A percentile compares a stretch with the other conserved stretches of the same genome.
Conservation (phyloP, 1,284 basidiomycete species). For the Cryptococcus sp. region DNA sequence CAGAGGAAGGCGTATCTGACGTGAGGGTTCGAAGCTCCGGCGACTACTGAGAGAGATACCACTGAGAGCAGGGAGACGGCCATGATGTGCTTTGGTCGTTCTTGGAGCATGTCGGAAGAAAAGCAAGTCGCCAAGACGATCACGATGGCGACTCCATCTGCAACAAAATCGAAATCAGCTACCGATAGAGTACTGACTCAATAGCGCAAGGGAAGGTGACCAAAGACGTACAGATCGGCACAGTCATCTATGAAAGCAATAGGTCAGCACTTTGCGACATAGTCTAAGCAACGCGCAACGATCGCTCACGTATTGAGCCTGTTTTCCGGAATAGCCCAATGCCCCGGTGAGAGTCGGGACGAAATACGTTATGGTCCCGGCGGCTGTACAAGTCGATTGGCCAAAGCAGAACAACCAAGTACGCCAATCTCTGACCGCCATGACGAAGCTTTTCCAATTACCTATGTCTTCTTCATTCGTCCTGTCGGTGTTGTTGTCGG, state of each 20-base stretch:
- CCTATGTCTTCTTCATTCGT: slow-evolving; percentile 21
- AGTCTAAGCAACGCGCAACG: no score
- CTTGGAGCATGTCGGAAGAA: slow-evolving; percentile 23
- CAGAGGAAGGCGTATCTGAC: slow-evolving; percentile 29
- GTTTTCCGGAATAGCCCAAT: slow-evolving; percentile 33
- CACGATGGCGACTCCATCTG: slow-evolving; percentile 21
- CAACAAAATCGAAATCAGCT: neutral
- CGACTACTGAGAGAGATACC: slow-evolving; percentile 17
- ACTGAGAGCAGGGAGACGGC: slow-evolving; percentile 14
- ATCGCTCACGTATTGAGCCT: slow-evolving; percentile 26
- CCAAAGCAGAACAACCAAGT: slow-evolving; percentile 37
- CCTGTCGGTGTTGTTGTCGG: slow-evolving; percentile 19
- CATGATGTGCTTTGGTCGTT: slow-evolving; percentile 23
- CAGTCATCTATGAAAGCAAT: no score
- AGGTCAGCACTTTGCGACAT: no score
- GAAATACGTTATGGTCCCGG: slow-evolving; percentile 41
- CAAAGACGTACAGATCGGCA: no score
- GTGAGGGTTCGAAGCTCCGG: slow-evolving; percentile 8
- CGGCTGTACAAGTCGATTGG: slow-evolving; percentile 22
- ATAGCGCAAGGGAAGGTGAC: no score
- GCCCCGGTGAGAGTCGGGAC: slow-evolving; percentile 32
- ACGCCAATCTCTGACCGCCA: slow-evolving; percentile 37
- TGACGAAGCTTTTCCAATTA: slow-evolving; percentile 30
- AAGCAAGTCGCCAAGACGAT: slow-evolving; percentile 20
- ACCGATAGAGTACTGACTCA: no score